Evolutionary conservation across 225 moss, liverwort and hornwort genomes (phyloP), one percentile per base, ranked within the genome.

Genomic region (Marchantia polymorpha): DNA sequence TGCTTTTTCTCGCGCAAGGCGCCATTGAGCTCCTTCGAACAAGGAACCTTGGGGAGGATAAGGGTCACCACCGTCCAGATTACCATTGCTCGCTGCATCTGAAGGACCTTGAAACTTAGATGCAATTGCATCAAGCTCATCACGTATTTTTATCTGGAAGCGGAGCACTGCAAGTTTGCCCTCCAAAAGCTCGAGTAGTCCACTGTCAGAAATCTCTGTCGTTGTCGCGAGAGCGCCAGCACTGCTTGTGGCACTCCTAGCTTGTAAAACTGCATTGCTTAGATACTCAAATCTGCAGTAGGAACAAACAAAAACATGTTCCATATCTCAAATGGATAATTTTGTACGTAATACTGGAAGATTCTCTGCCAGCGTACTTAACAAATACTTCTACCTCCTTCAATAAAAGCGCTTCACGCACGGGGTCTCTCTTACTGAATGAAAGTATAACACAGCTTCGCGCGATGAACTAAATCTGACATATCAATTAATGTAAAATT

Each of bases 111-210:
- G 80, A 22, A 70, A 51, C 77, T 85, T 88, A 19, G 87, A 85
- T 63, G 91, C 93, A 72, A 90, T 58, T 15, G 69, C 90, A 49
- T 93, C 90, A 23, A 99, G 80, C 68, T 89, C 88, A 65, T 90
- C 95, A 67, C 91, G 90, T 77, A 99, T 90, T 79, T 94, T 93
- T 79, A 93, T 85, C 83, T 99, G 99, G 81, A 99, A 99, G 49
- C 99, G 99, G 55, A 99, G 88, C 12, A 99, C 99, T 69, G 95
- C 88, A 47, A 99, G 93, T 83, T 99, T 99, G 76, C 95, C 99
- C 79, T 99, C 99, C 31, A 99, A 85, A 19, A 99, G 90, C 72
- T 99, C 95, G 88, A 99, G 87, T 86, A 99, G 79, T 72, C 99
- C 95, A 81, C 93, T 99, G 81, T 99, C 93, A 12, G 95, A 95